Evolutionary conservation across 208 protist species (phyloP).

Genomic region (Leishmania turanica): DNA sequence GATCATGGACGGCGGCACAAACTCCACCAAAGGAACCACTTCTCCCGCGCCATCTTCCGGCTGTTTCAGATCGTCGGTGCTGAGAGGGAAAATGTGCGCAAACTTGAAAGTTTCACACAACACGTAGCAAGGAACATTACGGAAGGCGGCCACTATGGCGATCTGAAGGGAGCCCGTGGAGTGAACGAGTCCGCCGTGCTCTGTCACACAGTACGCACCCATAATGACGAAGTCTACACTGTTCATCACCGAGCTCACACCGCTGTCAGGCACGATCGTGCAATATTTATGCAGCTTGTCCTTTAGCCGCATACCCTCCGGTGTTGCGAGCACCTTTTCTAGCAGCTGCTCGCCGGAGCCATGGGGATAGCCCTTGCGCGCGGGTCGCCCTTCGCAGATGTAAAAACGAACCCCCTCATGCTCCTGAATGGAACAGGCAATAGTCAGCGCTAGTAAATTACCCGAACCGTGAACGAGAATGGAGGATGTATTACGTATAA

Average conservation of each 20-base stretch:
- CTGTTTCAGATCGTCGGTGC: slow-evolving; percentile 92
- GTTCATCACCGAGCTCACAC: slow-evolving; percentile 83
- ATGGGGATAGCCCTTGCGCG: slow-evolving; percentile 45
- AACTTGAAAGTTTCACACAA: slow-evolving; percentile 99
- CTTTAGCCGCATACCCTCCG: slow-evolving; percentile 60
- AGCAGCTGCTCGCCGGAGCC: slow-evolving; percentile 62
- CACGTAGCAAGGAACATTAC: slow-evolving; percentile 98
- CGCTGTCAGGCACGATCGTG: slow-evolving; percentile 90
- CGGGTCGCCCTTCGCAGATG: slow-evolving; percentile 77
- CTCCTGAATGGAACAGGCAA: slow-evolving; percentile 81
- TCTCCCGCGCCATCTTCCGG: slow-evolving; percentile 42
- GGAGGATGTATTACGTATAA: slow-evolving; percentile 71
- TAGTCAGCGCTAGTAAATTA: slow-evolving; percentile 67
- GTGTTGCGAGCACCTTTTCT: slow-evolving; percentile 52
- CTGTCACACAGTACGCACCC: slow-evolving; percentile 98
- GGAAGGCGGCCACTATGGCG: slow-evolving; percentile 94
- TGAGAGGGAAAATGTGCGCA: slow-evolving; percentile 96
- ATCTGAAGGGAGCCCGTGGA: slow-evolving; percentile 98
- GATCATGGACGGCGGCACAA: slow-evolving; percentile 88
- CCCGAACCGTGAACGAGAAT: slow-evolving; percentile 89
- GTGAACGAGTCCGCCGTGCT: slow-evolving; percentile 99
- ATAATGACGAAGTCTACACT: slow-evolving; percentile 97
- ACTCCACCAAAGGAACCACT: slow-evolving; percentile 83
- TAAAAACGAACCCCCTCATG: slow-evolving; percentile 86
- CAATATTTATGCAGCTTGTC: slow-evolving; percentile 67